phyloP scores from a whole-genome alignment of 192 early-diverging fungal genomes.

The Coemansia sp. region DNA sequence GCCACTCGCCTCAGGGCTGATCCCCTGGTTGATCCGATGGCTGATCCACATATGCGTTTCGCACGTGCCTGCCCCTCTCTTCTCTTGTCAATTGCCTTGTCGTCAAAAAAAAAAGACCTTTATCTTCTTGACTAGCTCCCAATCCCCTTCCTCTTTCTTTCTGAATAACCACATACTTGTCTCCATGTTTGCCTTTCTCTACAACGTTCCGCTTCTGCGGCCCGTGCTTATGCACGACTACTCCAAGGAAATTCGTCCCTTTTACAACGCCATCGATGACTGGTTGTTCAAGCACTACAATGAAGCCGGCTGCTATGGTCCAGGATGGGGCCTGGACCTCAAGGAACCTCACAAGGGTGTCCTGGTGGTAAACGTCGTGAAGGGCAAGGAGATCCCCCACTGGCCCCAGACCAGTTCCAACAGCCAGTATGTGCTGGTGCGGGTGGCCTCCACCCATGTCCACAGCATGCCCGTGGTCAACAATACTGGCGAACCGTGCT shows the following conservation, averaged over 20 bases:
- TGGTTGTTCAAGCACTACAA: constrained; percentile 13
- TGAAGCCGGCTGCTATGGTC: constrained; percentile 11
- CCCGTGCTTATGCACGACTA: constrained; percentile 3
- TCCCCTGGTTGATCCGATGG: too few relatives aligned
- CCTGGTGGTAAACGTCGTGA: constrained; percentile 13
- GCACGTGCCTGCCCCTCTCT: too few relatives aligned
- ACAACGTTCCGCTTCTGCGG: constrained; percentile 2
- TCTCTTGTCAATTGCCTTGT: too few relatives aligned
- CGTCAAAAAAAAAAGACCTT: too few relatives aligned
- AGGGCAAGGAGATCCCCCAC: constrained; percentile 23
- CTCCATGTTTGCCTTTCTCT: constrained; percentile 30
- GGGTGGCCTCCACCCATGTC: constrained; percentile 4
- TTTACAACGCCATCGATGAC: constrained; percentile 24
- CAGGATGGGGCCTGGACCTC: constrained; percentile 1
- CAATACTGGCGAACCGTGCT: constrained; percentile 17
- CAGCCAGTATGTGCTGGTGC: constrained; percentile 19
- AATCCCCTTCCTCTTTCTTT: not conserved
- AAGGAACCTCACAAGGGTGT: not conserved
- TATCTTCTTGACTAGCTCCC: too few relatives aligned
- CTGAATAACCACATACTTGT: not conserved
- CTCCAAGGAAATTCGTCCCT: constrained; percentile 10
- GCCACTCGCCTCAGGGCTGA: too few relatives aligned
- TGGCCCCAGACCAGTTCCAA: not conserved
- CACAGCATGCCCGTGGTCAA: constrained; percentile 9
- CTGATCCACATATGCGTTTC: too few relatives aligned